phyloP scores from a whole-genome alignment of 108 stramenopile species.

The Cylindrotheca fusiformis region DNA sequence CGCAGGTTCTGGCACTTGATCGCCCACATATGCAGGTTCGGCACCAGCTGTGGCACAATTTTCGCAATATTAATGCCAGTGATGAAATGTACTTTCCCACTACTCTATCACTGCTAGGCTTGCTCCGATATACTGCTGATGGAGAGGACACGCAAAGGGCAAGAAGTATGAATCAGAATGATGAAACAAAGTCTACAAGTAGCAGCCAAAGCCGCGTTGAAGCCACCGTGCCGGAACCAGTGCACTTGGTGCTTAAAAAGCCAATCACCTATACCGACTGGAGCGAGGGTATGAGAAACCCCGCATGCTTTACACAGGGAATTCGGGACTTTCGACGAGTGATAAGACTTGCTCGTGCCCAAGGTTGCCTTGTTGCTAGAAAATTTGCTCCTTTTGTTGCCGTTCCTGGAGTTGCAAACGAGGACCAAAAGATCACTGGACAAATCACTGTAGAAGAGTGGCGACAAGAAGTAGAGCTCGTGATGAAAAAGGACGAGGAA shows the following conservation, averaged over 20 bases:
- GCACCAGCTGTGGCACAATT: slow-evolving; percentile 67
- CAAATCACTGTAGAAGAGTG: slow-evolving; percentile 34
- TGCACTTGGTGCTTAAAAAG: slow-evolving; percentile 33
- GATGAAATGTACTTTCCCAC: slow-evolving; percentile 91
- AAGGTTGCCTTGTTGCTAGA: slow-evolving; percentile 80
- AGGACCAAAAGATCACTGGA: slow-evolving; percentile 22
- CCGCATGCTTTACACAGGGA: slow-evolving; percentile 53
- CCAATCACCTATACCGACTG: slow-evolving; percentile 86
- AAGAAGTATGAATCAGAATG: not conserved
- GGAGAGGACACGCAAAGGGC: slow-evolving; percentile 28
- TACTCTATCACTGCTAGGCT: slow-evolving; percentile 59
- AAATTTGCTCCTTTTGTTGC: slow-evolving; percentile 56
- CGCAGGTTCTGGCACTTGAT: slow-evolving; percentile 46
- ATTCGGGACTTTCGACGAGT: slow-evolving; percentile 58
- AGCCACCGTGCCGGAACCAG: not conserved
- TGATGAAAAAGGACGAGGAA: not conserved
- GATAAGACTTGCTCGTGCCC: slow-evolving; percentile 47
- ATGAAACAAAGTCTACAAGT: slow-evolving; percentile 9
- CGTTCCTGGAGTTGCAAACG: slow-evolving; percentile 8
- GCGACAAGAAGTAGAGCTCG: slow-evolving; percentile 16
- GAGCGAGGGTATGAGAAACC: slow-evolving; percentile 74
- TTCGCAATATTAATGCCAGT: slow-evolving; percentile 65
- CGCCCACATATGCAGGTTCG: slow-evolving; percentile 39
- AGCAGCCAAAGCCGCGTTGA: slow-evolving; percentile 1
- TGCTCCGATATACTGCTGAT: slow-evolving; percentile 21